Base-by-base conservation (phyloP, 495 filamentous ascomycete genomes). In the Penicillium alfredii region DNA sequence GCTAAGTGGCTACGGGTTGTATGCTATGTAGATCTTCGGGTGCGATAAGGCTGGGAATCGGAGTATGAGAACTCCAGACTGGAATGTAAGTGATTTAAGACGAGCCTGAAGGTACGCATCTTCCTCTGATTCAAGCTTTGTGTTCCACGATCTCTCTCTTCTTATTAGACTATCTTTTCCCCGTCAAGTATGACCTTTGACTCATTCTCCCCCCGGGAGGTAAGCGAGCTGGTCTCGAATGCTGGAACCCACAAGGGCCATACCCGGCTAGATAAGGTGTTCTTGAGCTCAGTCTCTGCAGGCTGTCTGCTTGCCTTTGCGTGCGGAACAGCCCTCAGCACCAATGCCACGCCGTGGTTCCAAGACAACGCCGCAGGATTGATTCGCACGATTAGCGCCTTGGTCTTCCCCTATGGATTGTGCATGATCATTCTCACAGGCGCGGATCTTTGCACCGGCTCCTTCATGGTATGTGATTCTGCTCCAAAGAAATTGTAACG, bases 391-490 rank as follows among this genome's bases (percentile, higher is more conserved):
- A 64, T 79, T 32, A 55, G 63, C 15, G 71, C 73, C 1, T 40
- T 77, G 26, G 62, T 80, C 15, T 81, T 81, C 39, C 77, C 75
- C 1, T 68, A 74, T 28, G 77, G 76, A 2, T 56, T 80, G 50
- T 64, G 68, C 21, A 71, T 78, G 64, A 76, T 79, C 30, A 64
- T 81, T 19, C 47, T 80, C n/a, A 76, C 69, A 1, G 73, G 76
- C 1, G 65, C 70, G 1, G 77, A 81, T 45, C 65, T 80, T 7
- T 79, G 71, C 36, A 81, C 77, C 3, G 69, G 73, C 4, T 74
- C 71, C 14, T 72, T 74, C 41, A 73, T 81, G 74, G 71, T 75
- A 52, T 17, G 53, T n/a, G n/a, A n/a, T n/a, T n/a, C n/a, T n/a
- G n/a, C n/a, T n/a, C n/a, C n/a, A n/a, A n/a, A n/a, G n/a, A n/a